Evolutionary conservation across 2,329 filamentous ascomycete species (phyloP).

Genomic region (Ophiosphaerella korrae): DNA sequence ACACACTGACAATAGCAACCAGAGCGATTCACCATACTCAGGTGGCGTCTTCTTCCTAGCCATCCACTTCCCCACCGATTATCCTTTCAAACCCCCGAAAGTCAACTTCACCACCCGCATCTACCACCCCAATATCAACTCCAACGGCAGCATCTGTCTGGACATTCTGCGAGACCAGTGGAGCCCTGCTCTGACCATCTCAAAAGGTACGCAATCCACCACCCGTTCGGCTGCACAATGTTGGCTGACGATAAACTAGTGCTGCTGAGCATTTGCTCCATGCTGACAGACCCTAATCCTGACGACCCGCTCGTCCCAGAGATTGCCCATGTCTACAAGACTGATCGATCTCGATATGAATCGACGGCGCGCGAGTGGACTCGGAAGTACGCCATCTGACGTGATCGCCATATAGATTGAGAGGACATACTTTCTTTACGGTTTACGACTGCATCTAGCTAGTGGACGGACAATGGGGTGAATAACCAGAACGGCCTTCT

Average conservation of each 20-base stretch:
- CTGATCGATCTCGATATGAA: slow-evolving; percentile 93
- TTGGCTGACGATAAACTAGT: slow-evolving; percentile 61
- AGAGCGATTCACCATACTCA: slow-evolving; percentile 96
- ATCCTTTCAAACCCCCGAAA: slow-evolving; percentile 99
- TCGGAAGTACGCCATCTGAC: slow-evolving; percentile 94
- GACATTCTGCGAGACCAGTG: slow-evolving; percentile 99
- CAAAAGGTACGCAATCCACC: slow-evolving; percentile 73
- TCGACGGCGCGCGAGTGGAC: slow-evolving; percentile 98
- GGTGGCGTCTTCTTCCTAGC: slow-evolving; percentile 98
- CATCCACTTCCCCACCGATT: slow-evolving; percentile 99
- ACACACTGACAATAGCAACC: slow-evolving; percentile 37
- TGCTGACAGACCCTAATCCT: slow-evolving; percentile 99
- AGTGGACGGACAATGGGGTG: slow-evolving; percentile 15
- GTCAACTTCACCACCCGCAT: slow-evolving; percentile 99
- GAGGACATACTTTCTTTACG: slow-evolving; percentile 29
- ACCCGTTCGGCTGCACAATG: background rate
- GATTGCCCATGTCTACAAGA: slow-evolving; percentile 99
- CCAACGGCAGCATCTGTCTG: slow-evolving; percentile 97
- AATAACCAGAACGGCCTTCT: slow-evolving; percentile 30
- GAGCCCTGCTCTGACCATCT: slow-evolving; percentile 97
- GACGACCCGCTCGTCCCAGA: slow-evolving; percentile 98
- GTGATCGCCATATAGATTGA: slow-evolving; percentile 7
- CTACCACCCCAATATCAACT: slow-evolving; percentile 99
- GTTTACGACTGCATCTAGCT: slow-evolving; percentile 29
- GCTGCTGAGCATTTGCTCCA: slow-evolving; percentile 97